phyloP scores from a whole-genome alignment of 306 rosid species.

The Gynostemma pentaphyllum region DNA sequence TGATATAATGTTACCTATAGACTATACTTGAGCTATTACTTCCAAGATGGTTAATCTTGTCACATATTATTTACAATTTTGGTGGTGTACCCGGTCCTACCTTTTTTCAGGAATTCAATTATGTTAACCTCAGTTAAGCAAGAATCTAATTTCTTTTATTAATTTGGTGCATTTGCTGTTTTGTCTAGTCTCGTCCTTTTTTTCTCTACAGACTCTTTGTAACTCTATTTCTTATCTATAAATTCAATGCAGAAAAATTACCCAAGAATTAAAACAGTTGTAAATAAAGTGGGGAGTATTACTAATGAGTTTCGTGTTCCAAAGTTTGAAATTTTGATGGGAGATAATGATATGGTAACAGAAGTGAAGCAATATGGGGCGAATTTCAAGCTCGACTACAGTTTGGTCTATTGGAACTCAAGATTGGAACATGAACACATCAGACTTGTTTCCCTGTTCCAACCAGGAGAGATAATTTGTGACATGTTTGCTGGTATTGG shows the following conservation, averaged over 20 bases:
- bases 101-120: background rate
- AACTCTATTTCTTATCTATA: slow-evolving; percentile 3
- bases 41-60: background rate
- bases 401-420: slow-evolving; percentile 95
- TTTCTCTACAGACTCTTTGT: background rate
- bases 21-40: background rate
- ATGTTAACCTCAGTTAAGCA: background rate
- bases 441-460: slow-evolving; percentile 72
- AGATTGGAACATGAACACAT: slow-evolving; percentile 93
- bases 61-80: too few species aligned
- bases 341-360: slow-evolving; percentile 66
- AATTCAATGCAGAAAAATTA: slow-evolving; percentile 56
- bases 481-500: slow-evolving; percentile 99
- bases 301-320: slow-evolving; percentile 91
- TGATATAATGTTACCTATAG: background rate
- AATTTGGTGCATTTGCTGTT: background rate
- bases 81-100: too few species aligned
- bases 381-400: slow-evolving; percentile 77
- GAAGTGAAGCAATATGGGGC: slow-evolving; percentile 96
- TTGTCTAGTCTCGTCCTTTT: background rate
- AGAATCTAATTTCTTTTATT: background rate
- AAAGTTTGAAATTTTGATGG: slow-evolving; percentile 69
- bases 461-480: slow-evolving; percentile 63
- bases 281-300: slow-evolving; percentile 84
- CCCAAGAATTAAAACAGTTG: slow-evolving; percentile 86